These are phyloP conservation scores for Neckera pumila DNA, from an alignment of 225 moss, liverwort and hornwort genomes.

Conservation along the genomic window DNA sequence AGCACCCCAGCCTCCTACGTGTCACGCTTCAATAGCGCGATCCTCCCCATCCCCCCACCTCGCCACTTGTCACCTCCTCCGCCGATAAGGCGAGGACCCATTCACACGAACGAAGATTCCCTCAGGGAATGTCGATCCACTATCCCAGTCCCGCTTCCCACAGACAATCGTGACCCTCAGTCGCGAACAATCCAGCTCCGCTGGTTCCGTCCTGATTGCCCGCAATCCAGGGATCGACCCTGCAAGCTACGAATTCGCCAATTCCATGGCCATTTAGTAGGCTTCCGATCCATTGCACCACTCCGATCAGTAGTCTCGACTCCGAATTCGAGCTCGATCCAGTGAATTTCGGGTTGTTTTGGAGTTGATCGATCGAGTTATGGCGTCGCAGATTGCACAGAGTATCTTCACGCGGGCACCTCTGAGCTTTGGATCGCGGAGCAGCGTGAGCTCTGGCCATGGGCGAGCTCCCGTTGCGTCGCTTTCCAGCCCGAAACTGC, in stretches of 20 bases:
- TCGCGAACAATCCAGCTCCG: neutral
- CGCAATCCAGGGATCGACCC: neutral
- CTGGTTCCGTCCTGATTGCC: neutral
- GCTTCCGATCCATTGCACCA: neutral
- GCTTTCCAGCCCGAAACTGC: neutral
- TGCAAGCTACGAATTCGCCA: neutral
- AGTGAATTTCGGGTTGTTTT: neutral
- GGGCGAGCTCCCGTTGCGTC: neutral
- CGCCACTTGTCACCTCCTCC: neutral
- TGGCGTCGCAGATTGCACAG: slow-evolving; percentile 12
- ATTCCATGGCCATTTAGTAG: neutral
- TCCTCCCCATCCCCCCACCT: too few species aligned
- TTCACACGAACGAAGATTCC: neutral
- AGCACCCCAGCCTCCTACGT: neutral
- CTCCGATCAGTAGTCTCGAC: neutral
- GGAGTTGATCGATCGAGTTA: neutral
- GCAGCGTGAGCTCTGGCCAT: neutral
- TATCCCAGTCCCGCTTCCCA: neutral
- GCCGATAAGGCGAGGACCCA: neutral
- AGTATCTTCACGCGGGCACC: neutral
- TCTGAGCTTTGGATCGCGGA: neutral
- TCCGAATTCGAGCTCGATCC: neutral
- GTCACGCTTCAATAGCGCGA: neutral
- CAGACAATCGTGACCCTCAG: slow-evolving; percentile 3
- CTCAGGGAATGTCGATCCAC: neutral